phyloP scores from a whole-genome alignment of 2,329 filamentous ascomycete species.

The Magnaporthiopsis rhizophila region DNA sequence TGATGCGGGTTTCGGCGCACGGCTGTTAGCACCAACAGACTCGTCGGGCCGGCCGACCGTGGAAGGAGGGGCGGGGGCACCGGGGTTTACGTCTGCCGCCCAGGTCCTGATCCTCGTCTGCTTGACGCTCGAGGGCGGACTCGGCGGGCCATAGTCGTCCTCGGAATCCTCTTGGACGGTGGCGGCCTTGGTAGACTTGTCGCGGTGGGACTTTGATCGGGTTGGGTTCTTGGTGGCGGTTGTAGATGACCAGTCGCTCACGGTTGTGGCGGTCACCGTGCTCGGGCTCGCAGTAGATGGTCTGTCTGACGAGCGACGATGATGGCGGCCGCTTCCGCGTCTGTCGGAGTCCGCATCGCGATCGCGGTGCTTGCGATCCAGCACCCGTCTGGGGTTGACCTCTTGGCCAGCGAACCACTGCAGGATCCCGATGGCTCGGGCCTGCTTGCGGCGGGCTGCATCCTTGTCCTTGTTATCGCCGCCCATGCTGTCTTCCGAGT shows the following conservation, averaged over 20 bases:
- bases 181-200: background rate
- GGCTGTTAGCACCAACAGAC: too few species aligned
- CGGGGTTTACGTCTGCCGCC: background rate
- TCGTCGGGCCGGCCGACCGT: too few species aligned
- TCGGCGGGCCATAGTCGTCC: background rate
- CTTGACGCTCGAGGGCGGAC: background rate
- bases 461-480: background rate
- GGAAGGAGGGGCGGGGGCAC: too few species aligned
- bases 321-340: too few species aligned
- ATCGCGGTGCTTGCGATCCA: background rate
- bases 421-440: background rate
- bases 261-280: too few species aligned
- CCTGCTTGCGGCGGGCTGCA: background rate
- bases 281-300: too few species aligned
- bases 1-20: too few species aligned
- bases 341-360: too few species aligned
- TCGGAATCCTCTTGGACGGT: background rate
- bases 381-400: background rate
- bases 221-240: too few species aligned
- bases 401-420: background rate
- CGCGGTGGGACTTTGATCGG: too few species aligned
- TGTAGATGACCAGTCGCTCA: too few species aligned
- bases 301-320: too few species aligned
- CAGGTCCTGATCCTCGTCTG: background rate
- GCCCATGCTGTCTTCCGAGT: background rate